These are phyloP conservation scores for Globisporangium takayamanum DNA, from an alignment of 352 stramenopile genomes.

Conservation along the genomic window DNA sequence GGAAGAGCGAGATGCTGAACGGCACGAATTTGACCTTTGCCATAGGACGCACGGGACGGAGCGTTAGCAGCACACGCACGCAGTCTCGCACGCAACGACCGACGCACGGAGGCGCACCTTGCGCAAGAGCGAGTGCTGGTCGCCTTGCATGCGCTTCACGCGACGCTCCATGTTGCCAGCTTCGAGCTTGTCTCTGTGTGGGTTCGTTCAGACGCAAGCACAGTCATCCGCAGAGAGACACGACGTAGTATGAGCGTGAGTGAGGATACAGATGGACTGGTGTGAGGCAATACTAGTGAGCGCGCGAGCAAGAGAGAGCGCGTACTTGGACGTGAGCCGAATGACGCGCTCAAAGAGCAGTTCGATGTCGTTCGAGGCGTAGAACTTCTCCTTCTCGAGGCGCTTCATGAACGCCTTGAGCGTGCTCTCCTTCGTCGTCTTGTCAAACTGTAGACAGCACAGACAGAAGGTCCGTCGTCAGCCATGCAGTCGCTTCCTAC, in stretches of 20 bases:
- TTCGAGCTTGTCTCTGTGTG: slow-evolving; percentile 71
- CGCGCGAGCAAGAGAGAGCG: not conserved
- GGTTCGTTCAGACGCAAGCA: slow-evolving; percentile 6
- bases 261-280: too few relatives aligned
- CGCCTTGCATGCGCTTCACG: slow-evolving; percentile 73
- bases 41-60: not conserved
- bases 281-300: not conserved
- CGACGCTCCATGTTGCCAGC: slow-evolving; percentile 84
- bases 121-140: slow-evolving; percentile 77
- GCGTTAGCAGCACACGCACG: not conserved
- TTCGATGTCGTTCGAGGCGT: slow-evolving; percentile 73
- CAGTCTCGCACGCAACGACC: not conserved
- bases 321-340: slow-evolving; percentile 71
- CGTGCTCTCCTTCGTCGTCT: slow-evolving; percentile 68
- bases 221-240: not conserved
- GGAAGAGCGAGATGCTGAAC: slow-evolving; percentile 54
- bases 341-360: slow-evolving; percentile 74
- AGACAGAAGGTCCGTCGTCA: not conserved
- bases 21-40: slow-evolving; percentile 73
- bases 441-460: slow-evolving; percentile 73
- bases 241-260: not conserved
- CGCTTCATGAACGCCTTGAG: slow-evolving; percentile 79
- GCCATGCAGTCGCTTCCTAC: not conserved
- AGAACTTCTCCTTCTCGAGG: slow-evolving; percentile 72
- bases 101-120: slow-evolving; percentile 38